phyloP scores from a whole-genome alignment of 1,139 yeast species.

The Hemisphaericaspora subhashii region DNA sequence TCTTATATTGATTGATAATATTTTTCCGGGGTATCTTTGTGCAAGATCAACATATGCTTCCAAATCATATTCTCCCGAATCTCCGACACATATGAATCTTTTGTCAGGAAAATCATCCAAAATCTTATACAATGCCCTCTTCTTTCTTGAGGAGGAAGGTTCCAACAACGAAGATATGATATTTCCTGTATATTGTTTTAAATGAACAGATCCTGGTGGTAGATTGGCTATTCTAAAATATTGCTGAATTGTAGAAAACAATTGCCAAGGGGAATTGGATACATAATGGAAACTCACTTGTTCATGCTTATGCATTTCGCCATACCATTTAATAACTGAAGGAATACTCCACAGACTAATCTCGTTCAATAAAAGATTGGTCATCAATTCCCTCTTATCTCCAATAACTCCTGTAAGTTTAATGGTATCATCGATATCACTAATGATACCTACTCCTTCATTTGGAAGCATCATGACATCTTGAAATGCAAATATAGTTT shows the following conservation, averaged over 20 bases:
- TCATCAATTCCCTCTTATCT: slow-evolving; percentile 77
- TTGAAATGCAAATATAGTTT: slow-evolving; percentile 46
- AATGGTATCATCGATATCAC: slow-evolving; percentile 94
- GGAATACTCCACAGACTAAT: slow-evolving; percentile 68
- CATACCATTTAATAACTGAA: slow-evolving; percentile 73
- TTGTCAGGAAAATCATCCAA: slow-evolving; percentile 73
- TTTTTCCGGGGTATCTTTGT: slow-evolving; percentile 54
- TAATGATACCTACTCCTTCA: slow-evolving; percentile 69
- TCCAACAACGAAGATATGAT: slow-evolving; percentile 78
- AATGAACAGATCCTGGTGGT: slow-evolving; percentile 78
- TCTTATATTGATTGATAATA: slow-evolving; percentile 77
- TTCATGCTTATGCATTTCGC: slow-evolving; percentile 30
- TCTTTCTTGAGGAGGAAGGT: slow-evolving; percentile 82
- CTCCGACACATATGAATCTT: slow-evolving; percentile 84
- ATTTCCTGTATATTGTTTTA: slow-evolving; percentile 85
- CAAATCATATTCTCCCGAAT: slow-evolving; percentile 91
- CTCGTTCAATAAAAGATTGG: slow-evolving; percentile 71
- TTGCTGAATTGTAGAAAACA: slow-evolving; percentile 62
- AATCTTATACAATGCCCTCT: slow-evolving; percentile 61
- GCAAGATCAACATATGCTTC: slow-evolving; percentile 87
- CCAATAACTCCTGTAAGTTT: slow-evolving; percentile 88
- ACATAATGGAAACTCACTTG: slow-evolving; percentile 80
- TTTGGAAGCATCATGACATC: slow-evolving; percentile 43
- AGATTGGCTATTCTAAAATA: slow-evolving; percentile 57
- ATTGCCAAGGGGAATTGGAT: slow-evolving; percentile 93